Base-by-base conservation (phyloP, 176 grass and related monocot species). In the Oryza meyeriana region DNA sequence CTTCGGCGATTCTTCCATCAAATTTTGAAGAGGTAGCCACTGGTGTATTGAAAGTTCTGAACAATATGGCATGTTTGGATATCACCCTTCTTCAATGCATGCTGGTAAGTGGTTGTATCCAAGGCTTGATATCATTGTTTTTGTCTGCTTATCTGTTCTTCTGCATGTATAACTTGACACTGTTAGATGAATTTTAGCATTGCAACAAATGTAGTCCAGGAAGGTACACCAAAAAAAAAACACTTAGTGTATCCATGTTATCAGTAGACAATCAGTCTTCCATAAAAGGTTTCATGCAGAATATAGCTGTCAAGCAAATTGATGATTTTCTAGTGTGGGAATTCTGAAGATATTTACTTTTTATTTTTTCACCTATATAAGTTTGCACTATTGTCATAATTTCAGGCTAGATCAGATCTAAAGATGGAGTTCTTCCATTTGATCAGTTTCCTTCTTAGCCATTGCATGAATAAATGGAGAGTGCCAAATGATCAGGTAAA, bases 11-110 rank as follows among this genome's bases (percentile, higher is more conserved):
- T 74, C 96, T 99, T 85, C 96, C 96, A 68, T 99, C 96, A 79
- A 99, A 99, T 92, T 99, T 99, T 92, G 96, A 99, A 91, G 96
- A 94, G 91, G 96, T 95, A 31, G 91, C 96, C 71, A 99, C 93
- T 88, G 87, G 96, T 38, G 93, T 99, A 67, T 84, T 99, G 78
- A 99, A 99, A 85, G 87, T 99, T 93, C 74, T 99, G 84, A 99
- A 99, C 85, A 99, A 99, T 83, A 64, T 94, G 82, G 93, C 93
- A 47, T 82, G 85, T 32, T 92, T 95, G 80, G 91, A 99, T 87
- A 90, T 95, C 71, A 91, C 93, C 85, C 86, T 93, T 85, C 83
- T 99, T 66, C 96, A 99, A 75, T 86, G 89, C 77, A 99, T 99
- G 96, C 85, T 99, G 87, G 96, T 94, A 95, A 93, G 89, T 70